A percentile compares a stretch with the other conserved stretches of the same genome.
Conservation (phyloP, 441 rosid species). For the Erysimum cheiri region DNA sequence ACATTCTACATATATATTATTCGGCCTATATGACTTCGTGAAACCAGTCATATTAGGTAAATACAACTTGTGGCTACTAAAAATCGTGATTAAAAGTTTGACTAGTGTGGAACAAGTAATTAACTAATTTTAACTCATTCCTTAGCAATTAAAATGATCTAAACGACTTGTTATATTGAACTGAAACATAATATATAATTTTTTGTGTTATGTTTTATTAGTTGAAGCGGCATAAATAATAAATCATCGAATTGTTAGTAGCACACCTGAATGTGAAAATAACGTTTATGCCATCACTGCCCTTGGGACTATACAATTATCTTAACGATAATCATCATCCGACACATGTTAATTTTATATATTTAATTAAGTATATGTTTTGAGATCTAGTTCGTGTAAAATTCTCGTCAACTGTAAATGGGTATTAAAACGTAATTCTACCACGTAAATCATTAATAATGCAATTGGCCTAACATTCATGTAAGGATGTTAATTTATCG, state of each 20-base stretch:
- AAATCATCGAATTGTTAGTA: not conserved
- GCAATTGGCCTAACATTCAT: not conserved
- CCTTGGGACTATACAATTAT: not conserved
- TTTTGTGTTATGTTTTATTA: not conserved
- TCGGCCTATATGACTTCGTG: slow-evolving; percentile 28
- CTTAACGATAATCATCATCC: not conserved
- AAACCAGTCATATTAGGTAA: slow-evolving; percentile 40
- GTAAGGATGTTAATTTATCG: not conserved
- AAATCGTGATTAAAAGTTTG: slow-evolving; percentile 7
- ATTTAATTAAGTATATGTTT: not conserved
- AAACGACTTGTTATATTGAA: not conserved
- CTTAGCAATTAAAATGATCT: not conserved
- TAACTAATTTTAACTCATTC: not conserved
- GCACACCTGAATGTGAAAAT: not conserved
- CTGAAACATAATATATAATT: not conserved
- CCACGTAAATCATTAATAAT: not conserved
- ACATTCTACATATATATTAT: slow-evolving; percentile 33
- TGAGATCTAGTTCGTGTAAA: not conserved
- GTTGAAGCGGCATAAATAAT: not conserved
- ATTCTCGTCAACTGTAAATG: no score
- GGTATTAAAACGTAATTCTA: not conserved
- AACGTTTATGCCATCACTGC: not conserved
- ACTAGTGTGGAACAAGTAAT: slow-evolving; percentile 15
- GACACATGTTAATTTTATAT: not conserved
- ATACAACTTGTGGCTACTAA: slow-evolving; percentile 39